phyloP scores from a whole-genome alignment of 2,329 filamentous ascomycete species.

The Cladophialophora bantiana region DNA sequence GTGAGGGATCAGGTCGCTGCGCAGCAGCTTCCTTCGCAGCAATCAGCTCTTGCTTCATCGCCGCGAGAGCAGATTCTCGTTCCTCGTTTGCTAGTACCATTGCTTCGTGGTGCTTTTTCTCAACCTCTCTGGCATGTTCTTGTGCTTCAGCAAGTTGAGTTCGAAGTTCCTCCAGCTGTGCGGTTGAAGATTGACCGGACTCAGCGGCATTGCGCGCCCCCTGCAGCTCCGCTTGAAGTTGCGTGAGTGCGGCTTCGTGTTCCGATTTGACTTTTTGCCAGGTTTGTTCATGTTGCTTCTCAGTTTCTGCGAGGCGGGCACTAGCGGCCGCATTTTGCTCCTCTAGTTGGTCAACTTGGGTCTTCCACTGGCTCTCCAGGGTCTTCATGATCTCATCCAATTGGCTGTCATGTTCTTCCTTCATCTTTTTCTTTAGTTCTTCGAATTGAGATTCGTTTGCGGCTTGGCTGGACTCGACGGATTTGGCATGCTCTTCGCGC shows the following conservation, averaged over 20 bases:
- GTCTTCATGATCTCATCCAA: constrained; percentile 40
- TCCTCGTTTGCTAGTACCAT: constrained; percentile 28
- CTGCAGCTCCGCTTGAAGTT: constrained; percentile 26
- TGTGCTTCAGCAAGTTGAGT: constrained; percentile 30
- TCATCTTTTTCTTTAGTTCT: constrained; percentile 32
- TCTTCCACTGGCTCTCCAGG: constrained; percentile 36
- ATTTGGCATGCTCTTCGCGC: constrained; percentile 35
- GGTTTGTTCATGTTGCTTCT: constrained; percentile 29
- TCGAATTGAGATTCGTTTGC: constrained; percentile 30
- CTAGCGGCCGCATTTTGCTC: constrained; percentile 30
- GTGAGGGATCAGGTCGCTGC: constrained; percentile 27
- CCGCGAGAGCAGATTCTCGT: constrained; percentile 31
- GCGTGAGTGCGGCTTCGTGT: constrained; percentile 25
- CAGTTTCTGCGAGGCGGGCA: constrained; percentile 25
- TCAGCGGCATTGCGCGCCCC: constrained; percentile 23
- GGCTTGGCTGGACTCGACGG: constrained; percentile 31
- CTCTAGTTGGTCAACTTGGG: constrained; percentile 34
- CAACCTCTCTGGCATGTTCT: constrained; percentile 19
- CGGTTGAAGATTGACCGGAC: constrained; percentile 21
- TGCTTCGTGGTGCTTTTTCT: constrained; percentile 25
- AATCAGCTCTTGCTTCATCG: constrained; percentile 29
- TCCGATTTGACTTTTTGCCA: constrained; percentile 22
- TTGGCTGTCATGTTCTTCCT: constrained; percentile 31
- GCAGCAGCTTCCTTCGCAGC: constrained; percentile 28
- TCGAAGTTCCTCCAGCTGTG: constrained; percentile 30